A percentile compares a stretch with the other conserved stretches of the same genome.
Conservation (phyloP, 164 flowering plant genomes). For the Annona cherimola region DNA sequence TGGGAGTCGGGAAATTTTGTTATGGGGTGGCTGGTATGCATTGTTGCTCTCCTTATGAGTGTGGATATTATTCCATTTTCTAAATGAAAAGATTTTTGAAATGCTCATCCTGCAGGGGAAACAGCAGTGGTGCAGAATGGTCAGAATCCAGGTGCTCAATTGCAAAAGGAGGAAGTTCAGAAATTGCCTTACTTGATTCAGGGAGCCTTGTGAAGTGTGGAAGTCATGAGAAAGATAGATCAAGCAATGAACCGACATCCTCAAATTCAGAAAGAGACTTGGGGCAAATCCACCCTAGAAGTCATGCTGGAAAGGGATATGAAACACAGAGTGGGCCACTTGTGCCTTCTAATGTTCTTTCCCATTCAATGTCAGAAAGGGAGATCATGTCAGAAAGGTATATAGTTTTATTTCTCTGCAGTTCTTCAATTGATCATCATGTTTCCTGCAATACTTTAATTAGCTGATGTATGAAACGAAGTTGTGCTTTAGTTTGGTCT, state of each 20-base stretch:
- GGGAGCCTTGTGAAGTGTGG: slow-evolving; percentile 22
- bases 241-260: slow-evolving; percentile 32
- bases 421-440: neutral
- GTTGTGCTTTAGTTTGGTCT: neutral
- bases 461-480: neutral
- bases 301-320: slow-evolving; percentile 37
- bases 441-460: neutral
- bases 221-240: slow-evolving; percentile 34
- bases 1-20: neutral
- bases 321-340: slow-evolving; percentile 89
- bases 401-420: slow-evolving; percentile 1
- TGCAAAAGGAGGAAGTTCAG: slow-evolving; percentile 27
- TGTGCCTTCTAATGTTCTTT: slow-evolving; percentile 48
- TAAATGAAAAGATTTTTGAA: too few species aligned
- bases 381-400: slow-evolving; percentile 62
- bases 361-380: slow-evolving; percentile 55
- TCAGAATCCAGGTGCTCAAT: slow-evolving; percentile 25
- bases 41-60: neutral
- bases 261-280: slow-evolving; percentile 40
- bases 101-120: slow-evolving; percentile 30
- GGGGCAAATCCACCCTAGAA: slow-evolving; percentile 33
- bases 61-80: neutral
- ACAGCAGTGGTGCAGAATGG: slow-evolving; percentile 19
- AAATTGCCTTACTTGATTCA: slow-evolving; percentile 27
- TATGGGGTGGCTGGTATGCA: neutral